Evolutionary conservation across 129 eudicot genomes (phyloP).

Genomic region (Escallonia rubra): DNA sequence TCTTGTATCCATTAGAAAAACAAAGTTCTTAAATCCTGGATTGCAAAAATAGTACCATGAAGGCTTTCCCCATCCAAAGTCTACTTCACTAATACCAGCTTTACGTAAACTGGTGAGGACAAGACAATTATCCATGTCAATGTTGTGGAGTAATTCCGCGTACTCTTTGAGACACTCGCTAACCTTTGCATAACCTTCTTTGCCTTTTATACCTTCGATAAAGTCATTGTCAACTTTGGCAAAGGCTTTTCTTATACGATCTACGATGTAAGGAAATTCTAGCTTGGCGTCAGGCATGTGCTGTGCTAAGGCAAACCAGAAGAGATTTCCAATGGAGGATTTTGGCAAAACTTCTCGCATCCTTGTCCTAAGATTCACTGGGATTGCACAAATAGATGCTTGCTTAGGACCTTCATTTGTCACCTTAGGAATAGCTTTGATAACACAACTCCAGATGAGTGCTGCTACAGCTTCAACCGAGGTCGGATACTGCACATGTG

Average conservation of each 20-base stretch:
- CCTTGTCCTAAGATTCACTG: conserved; percentile 14
- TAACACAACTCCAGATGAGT: conserved; percentile 21
- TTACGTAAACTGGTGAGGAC: conserved; percentile 9
- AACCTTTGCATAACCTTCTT: background rate
- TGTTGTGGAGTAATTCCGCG: background rate
- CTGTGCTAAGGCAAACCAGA: background rate
- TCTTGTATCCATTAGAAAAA: conserved; percentile 12
- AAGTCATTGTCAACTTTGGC: background rate
- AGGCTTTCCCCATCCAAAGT: conserved; percentile 33
- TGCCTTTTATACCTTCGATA: background rate
- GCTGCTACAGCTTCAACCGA: conserved; percentile 9
- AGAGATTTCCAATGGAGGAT: conserved; percentile 5
- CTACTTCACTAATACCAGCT: conserved; percentile 15
- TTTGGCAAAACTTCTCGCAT: background rate
- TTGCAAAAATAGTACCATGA: conserved; percentile 7
- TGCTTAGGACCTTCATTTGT: conserved; percentile 3
- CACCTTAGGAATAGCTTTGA: background rate
- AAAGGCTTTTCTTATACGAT: background rate
- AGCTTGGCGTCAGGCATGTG: background rate
- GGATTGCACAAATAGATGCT: background rate
- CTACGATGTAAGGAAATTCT: conserved; percentile 6
- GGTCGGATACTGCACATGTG: conserved; percentile 1
- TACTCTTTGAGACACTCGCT: background rate
- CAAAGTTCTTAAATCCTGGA: background rate
- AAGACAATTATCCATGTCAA: background rate